A percentile compares a stretch with the other conserved stretches of the same genome.
Evolutionary conservation across 1,284 basidiomycete genomes (phyloP).

Genomic region (Irpex rosettiformis): DNA sequence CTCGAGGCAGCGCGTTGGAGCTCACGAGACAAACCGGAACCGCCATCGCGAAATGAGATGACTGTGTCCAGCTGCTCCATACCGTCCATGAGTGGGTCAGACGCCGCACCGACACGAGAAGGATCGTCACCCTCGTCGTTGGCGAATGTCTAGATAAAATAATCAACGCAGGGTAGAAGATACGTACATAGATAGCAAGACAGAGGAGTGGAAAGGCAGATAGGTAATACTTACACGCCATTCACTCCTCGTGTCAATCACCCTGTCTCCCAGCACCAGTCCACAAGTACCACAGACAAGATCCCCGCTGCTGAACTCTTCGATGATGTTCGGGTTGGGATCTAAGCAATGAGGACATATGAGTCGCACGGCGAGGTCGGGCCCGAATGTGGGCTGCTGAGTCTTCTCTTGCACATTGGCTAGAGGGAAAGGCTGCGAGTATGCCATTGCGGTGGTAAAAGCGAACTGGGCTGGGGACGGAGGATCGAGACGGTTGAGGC

Average conservation of each 20-base stretch:
- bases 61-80: constrained; percentile 93
- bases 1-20: constrained; percentile 88
- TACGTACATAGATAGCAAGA: constrained; percentile 9
- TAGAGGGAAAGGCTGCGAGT: constrained; percentile 70
- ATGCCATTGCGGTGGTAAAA: constrained; percentile 38
- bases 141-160: constrained; percentile 82
- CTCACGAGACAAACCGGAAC: constrained; percentile 88
- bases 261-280: constrained; percentile 90
- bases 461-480: constrained; percentile 19
- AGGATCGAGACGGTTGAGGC: constrained; percentile 11
- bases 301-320: constrained; percentile 97
- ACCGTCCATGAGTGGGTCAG: constrained; percentile 91
- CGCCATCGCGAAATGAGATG: constrained; percentile 93
- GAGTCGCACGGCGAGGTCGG: constrained; percentile 85
- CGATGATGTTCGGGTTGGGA: constrained; percentile 90
- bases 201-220: constrained; percentile 17
- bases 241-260: constrained; percentile 98
- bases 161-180: constrained; percentile 11
- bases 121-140: constrained; percentile 99
- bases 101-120: constrained; percentile 97
- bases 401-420: constrained; percentile 46
- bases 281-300: constrained; percentile 97
- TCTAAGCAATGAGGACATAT: constrained; percentile 94
- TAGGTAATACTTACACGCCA: constrained; percentile 76
- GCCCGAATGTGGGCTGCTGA: constrained; percentile 60